Base-by-base conservation (phyloP, 2,329 filamentous ascomycete species). In the Chaetomiaceae sp. region DNA sequence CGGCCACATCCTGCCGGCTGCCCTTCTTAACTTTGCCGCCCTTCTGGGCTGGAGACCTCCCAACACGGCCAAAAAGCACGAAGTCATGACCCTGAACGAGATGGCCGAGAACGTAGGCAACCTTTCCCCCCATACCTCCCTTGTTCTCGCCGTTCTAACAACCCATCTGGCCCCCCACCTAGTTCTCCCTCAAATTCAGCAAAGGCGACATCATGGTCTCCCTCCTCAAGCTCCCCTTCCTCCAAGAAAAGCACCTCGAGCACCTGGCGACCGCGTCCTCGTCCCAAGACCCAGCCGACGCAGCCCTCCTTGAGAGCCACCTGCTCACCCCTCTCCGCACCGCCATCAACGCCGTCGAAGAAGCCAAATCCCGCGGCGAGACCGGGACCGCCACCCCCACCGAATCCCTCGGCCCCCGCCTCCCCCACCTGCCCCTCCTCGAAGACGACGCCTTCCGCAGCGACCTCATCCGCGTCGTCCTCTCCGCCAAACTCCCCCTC, bases 121-220 rank as follows among this genome's bases (percentile, higher is more conserved):
- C 38, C 10, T 20, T 9, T 17, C 4, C 9, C 9, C 12, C 43
- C 44, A 27, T n/a, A 45, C 19, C n/a, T n/a, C n/a, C n/a, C n/a
- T n/a, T n/a, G n/a, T n/a, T n/a, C n/a, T n/a, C n/a, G n/a, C n/a
- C n/a, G n/a, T n/a, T 20, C 30, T 33, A 13, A 5, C 30, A 5
- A 2, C 21, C 7, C 31, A 16, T 25, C 31, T 16, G n/a, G n/a
- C n/a, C n/a, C n/a, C n/a, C n/a, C n/a, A n/a, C 16, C 31, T 53
- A 89, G 79, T 92, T 96, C 65, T 82, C 84, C 40, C 76, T 95
- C 58, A 90, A 89, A 63, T 95, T 96, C 69, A 97, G 90, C 3
- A 88, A 86, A 60, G 92, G 92, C 9, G 91, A 96, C 65, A 89
- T 91, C 6, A 85, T 86, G 13, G 88, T 96, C 16, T 83, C 86